phyloP scores from a whole-genome alignment of 192 early-diverging fungal genomes.

The Rhizophlyctis rosea region DNA sequence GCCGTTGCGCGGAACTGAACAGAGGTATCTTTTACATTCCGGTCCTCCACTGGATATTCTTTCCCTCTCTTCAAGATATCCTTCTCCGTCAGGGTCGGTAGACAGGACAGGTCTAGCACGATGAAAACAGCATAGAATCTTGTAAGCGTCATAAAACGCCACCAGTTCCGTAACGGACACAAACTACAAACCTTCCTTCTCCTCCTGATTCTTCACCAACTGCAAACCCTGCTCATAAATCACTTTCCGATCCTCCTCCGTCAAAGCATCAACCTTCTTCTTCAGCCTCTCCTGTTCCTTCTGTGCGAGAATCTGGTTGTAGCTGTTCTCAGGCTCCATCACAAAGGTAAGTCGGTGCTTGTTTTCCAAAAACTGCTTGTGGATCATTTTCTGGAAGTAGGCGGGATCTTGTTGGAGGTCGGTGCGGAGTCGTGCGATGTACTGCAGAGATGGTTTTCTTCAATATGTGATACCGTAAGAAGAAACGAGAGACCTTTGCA shows the following conservation, averaged over 20 bases:
- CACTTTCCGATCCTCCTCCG: constrained; percentile 52
- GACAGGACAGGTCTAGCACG: constrained; percentile 61
- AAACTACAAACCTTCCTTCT: constrained; percentile 46
- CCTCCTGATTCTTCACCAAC: constrained; percentile 68
- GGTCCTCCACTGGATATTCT: constrained; percentile 45
- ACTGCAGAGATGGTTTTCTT: constrained; percentile 38
- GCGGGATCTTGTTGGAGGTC: constrained; percentile 44
- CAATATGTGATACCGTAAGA: constrained; percentile 1
- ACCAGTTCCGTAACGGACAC: no score
- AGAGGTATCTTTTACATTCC: constrained; percentile 39
- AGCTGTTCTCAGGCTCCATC: constrained; percentile 76
- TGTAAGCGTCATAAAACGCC: constrained; percentile 8
- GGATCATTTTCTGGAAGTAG: constrained; percentile 73
- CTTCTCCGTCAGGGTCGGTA: constrained; percentile 79
- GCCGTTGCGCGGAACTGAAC: constrained; percentile 74
- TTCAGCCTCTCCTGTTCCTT: constrained; percentile 69
- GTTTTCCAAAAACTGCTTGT: constrained; percentile 79
- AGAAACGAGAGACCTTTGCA: neutral
- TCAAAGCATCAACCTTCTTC: constrained; percentile 57
- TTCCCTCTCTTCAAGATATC: constrained; percentile 69
- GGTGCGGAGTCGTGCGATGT: constrained; percentile 66
- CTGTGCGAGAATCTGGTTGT: constrained; percentile 51
- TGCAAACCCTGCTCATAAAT: constrained; percentile 66
- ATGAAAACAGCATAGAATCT: neutral
- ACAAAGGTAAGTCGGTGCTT: constrained; percentile 71